These are phyloP conservation scores for Pyracantha coccinea DNA, from an alignment of 331 rosid genomes.

Conservation along the genomic window DNA sequence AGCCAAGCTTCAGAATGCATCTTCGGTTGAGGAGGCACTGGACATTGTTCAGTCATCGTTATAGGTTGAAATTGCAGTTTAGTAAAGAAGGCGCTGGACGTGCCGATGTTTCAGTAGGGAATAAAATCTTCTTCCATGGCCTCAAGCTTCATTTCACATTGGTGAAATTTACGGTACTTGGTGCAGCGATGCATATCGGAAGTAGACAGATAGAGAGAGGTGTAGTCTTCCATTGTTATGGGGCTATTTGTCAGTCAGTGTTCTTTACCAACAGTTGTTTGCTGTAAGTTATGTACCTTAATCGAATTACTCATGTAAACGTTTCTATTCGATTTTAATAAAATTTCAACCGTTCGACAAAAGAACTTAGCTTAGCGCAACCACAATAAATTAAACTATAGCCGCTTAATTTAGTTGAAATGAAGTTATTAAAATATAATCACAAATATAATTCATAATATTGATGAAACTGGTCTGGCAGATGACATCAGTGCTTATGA, in stretches of 20 bases:
- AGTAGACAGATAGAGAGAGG: background rate
- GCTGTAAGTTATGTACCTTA: background rate
- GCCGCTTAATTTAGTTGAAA: background rate
- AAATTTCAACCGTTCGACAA: too few species aligned
- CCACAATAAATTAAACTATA: background rate
- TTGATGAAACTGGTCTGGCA: background rate
- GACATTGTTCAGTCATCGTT: constrained; percentile 52
- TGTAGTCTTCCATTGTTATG: background rate
- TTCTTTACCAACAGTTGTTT: too few species aligned
- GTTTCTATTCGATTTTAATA: too few species aligned
- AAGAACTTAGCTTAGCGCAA: background rate
- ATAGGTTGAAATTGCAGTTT: constrained; percentile 30
- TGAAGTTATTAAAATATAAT: background rate
- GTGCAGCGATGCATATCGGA: background rate
- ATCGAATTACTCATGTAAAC: background rate
- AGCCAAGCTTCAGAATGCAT: constrained; percentile 66
- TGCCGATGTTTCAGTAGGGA: background rate
- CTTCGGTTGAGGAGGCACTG: constrained; percentile 85
- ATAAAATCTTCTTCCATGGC: background rate
- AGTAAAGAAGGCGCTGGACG: background rate
- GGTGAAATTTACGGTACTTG: background rate
- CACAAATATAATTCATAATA: background rate
- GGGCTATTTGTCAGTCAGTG: too few species aligned
- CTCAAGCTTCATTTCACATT: background rate
- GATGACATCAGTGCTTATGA: background rate